Base-by-base conservation (phyloP, 192 early-diverging fungal genomes). In the Borealophlyctis nickersoniae region DNA sequence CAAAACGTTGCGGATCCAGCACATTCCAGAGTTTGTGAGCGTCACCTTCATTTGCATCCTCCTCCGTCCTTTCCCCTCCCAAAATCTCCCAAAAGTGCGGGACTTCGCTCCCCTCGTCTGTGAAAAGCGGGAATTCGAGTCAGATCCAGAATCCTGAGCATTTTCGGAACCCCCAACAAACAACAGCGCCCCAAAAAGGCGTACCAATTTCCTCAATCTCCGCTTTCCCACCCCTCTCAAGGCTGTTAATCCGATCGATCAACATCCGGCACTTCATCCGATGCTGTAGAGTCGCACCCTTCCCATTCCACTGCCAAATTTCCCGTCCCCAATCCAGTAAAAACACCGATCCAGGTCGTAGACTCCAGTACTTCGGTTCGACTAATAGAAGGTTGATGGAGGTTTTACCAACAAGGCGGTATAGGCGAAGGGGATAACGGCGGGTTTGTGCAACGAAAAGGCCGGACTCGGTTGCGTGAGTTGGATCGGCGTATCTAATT, bases 281-380 rank as follows among this genome's bases (percentile, higher is more conserved):
- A n/a, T 69, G 64, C 13, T 60, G 39, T 27, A 73, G 49, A 4
- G 49, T 28, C 2, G 68, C 54, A 24, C 49, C 23, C 2, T 14
- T 16, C 4, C 81, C 81, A 55, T 83, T 81, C 81, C 81, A 83
- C 36, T 81, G 78, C 28, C 63, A 63, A 11, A 83, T 27, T 51
- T 73, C 72, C 24, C 49, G 32, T 22, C 78, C 78, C 36, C 24
- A 50, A 65, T 83, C 81, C 23, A 83, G 51, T 3, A 83, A 23
- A 57, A 70, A 81, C 0, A 83, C 81, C 19, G 22, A 27, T 16
- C 52, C 39, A 14, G 64, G 34, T 34, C 52, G 22, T 9, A 81
- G 60, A 9, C 67, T 65, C 45, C 56, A 39, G 7, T 11, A n/a
- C 2, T 1, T 27, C n/a, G 67, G 67, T 27, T 73, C 56, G 48